Evolutionary conservation across 2,329 filamentous ascomycete genomes (phyloP).

Genomic region (Venturiaceae sp.): DNA sequence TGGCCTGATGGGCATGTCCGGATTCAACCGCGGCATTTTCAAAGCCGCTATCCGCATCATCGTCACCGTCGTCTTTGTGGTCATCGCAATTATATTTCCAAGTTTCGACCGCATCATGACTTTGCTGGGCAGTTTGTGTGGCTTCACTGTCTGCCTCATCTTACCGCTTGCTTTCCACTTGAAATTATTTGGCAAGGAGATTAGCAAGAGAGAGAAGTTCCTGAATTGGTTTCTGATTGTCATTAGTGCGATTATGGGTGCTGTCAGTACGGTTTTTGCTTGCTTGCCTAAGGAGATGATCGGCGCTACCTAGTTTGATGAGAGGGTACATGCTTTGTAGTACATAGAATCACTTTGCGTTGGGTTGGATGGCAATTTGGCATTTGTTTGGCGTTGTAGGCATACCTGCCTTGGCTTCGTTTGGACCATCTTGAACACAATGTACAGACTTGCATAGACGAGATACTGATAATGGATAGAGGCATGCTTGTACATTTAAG

Average conservation of each 20-base stretch:
- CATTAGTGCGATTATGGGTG: conserved; percentile 58
- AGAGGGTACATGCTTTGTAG: background rate
- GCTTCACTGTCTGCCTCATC: conserved; percentile 90
- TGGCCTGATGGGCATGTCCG: conserved; percentile 42
- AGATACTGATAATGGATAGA: too few relatives aligned
- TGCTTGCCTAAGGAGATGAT: conserved; percentile 67
- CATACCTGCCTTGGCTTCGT: background rate
- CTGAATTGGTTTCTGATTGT: conserved; percentile 61
- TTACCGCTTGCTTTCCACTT: conserved; percentile 83
- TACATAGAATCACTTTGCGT: background rate
- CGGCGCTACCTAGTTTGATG: background rate
- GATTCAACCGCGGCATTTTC: conserved; percentile 46
- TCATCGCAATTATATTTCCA: conserved; percentile 65
- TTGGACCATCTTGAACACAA: background rate
- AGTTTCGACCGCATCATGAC: conserved; percentile 86
- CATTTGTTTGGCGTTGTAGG: background rate
- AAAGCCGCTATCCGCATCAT: conserved; percentile 55
- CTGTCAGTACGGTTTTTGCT: conserved; percentile 76
- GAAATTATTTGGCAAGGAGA: conserved; percentile 72
- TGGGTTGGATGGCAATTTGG: background rate
- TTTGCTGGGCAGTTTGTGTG: conserved; percentile 79
- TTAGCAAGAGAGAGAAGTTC: conserved; percentile 52
- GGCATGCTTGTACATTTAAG: too few relatives aligned
- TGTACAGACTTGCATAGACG: background rate
- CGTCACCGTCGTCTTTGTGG: conserved; percentile 61